Conservation (phyloP, 345 rosid species). For the Bruguiera gymnorhiza region DNA sequence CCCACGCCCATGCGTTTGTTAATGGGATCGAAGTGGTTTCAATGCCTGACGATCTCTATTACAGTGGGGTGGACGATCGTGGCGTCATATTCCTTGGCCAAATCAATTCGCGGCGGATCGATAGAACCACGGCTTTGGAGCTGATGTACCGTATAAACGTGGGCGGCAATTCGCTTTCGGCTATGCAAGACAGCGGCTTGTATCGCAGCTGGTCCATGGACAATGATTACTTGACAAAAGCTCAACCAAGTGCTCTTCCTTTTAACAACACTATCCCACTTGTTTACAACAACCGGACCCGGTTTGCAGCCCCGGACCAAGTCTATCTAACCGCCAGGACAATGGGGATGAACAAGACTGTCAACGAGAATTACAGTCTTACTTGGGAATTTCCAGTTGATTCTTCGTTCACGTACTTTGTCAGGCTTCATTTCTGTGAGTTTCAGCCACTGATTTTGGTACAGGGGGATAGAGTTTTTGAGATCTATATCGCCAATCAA, state of each 20-base stretch:
- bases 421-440: not conserved
- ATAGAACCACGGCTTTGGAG: constrained; percentile 19
- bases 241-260: not conserved
- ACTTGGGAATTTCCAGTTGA: constrained; percentile 37
- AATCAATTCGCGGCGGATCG: not conserved
- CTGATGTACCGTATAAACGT: constrained; percentile 30
- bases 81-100: constrained; percentile 13
- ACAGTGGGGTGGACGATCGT: not conserved
- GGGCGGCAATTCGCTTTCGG: not conserved
- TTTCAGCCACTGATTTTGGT: not conserved
- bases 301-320: constrained; percentile 16
- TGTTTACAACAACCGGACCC: not conserved
- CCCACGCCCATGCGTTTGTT: constrained; percentile 30
- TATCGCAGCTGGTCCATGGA: constrained; percentile 25
- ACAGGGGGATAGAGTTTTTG: constrained; percentile 13
- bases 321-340: constrained; percentile 10
- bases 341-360: constrained; percentile 6
- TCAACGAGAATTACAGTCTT: constrained; percentile 17
- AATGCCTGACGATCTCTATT: constrained; percentile 33
- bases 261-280: accelerated
- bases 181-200: constrained; percentile 15
- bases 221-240: not conserved
- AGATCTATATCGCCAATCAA: constrained; percentile 4
- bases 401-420: not conserved
- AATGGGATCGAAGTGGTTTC: constrained; percentile 41